phyloP scores from a whole-genome alignment of 2,329 filamentous ascomycete species.

The Raffaelea albimanens region DNA sequence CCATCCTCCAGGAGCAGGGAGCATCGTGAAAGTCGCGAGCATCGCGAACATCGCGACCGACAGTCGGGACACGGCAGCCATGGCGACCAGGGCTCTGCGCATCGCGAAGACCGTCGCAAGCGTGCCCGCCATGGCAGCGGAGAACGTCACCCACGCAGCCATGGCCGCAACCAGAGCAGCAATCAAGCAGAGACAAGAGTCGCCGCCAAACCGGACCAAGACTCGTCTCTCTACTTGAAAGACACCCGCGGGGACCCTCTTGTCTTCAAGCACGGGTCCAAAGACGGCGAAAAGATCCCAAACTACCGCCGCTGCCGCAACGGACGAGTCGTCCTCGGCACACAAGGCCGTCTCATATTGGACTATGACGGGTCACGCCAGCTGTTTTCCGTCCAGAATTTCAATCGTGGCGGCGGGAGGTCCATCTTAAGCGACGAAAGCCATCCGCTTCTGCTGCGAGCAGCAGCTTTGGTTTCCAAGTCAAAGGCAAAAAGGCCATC shows the following conservation, averaged over 20 bases:
- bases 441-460: slow-evolving; percentile 30
- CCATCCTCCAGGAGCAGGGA: too few relatives aligned
- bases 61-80: too few relatives aligned
- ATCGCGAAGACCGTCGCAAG: neutral
- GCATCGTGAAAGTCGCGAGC: too few relatives aligned
- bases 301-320: slow-evolving; percentile 58
- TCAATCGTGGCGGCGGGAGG: slow-evolving; percentile 26
- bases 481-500: slow-evolving; percentile 31
- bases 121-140: neutral
- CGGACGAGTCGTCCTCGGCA: slow-evolving; percentile 64
- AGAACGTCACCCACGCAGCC: slow-evolving; percentile 1
- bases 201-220: neutral
- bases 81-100: too few relatives aligned
- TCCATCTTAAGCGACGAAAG: slow-evolving; percentile 36
- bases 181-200: too few relatives aligned
- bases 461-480: slow-evolving; percentile 18
- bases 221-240: slow-evolving; percentile 39
- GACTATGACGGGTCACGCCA: slow-evolving; percentile 54
- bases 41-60: too few relatives aligned
- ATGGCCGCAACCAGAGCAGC: neutral
- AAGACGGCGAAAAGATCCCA: slow-evolving; percentile 64
- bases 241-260: slow-evolving; percentile 71
- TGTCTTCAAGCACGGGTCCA: slow-evolving; percentile 63
- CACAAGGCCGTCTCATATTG: slow-evolving; percentile 50
- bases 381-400: slow-evolving; percentile 38